Conservation (phyloP, 495 filamentous ascomycete species). For the Cercophora newfieldiana region DNA sequence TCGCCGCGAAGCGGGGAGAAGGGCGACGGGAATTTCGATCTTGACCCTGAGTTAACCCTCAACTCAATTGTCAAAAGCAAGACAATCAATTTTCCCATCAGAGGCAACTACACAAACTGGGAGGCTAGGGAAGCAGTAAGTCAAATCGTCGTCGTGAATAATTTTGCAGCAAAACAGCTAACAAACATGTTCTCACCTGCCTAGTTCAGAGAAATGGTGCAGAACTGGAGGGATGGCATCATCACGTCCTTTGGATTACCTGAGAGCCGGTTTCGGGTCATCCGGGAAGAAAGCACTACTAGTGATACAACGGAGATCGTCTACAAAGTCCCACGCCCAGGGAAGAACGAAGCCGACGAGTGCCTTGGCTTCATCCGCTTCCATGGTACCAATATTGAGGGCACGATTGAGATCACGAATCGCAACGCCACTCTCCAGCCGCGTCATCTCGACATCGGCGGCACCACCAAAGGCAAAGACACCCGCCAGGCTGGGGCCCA, state of each 20-base stretch:
- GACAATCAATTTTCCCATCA: slow-evolving; percentile 20
- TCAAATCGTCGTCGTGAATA: too few relatives aligned
- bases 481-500: slow-evolving; percentile 22
- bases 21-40: slow-evolving; percentile 3
- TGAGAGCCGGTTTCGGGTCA: neutral
- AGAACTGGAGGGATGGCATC: slow-evolving; percentile 19
- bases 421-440: slow-evolving; percentile 22
- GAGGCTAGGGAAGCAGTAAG: slow-evolving; percentile 20
- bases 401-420: slow-evolving; percentile 26
- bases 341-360: neutral
- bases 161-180: too few relatives aligned
- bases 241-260: slow-evolving; percentile 17
- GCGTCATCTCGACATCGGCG: slow-evolving; percentile 23
- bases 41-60: neutral
- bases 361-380: slow-evolving; percentile 28
- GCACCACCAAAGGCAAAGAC: slow-evolving; percentile 19
- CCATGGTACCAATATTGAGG: slow-evolving; percentile 10
- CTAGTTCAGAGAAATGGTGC: slow-evolving; percentile 4
- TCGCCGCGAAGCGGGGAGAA: too few relatives aligned
- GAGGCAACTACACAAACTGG: slow-evolving; percentile 24
- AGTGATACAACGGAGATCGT: neutral
- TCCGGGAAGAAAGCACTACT: neutral
- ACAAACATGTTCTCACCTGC: too few relatives aligned
- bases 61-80: slow-evolving; percentile 12
- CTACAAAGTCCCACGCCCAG: neutral